These are phyloP conservation scores for Tetragonia tetragonoides DNA, from an alignment of 148 eudicot species.

Conservation along the genomic window DNA sequence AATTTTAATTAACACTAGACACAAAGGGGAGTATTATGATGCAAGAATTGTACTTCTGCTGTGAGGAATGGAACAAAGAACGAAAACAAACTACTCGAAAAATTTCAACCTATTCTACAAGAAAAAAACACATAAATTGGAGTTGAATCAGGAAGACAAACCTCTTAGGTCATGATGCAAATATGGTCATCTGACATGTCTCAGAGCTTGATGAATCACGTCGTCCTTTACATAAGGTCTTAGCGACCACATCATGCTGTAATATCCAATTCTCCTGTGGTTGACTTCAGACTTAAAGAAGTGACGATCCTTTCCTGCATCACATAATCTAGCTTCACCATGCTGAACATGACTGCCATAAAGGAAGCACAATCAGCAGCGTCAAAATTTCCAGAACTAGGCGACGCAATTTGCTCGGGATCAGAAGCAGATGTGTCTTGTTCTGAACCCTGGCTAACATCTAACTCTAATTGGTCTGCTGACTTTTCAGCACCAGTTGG, in stretches of 20 bases:
- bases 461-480: constrained; percentile 8
- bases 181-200: constrained; percentile 26
- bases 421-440: constrained; percentile 14
- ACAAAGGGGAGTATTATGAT: no score
- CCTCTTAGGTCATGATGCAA: not conserved
- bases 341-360: constrained; percentile 37
- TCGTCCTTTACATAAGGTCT: constrained; percentile 67
- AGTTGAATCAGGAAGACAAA: no score
- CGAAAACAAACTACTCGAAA: no score
- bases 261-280: constrained; percentile 59
- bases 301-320: constrained; percentile 62
- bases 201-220: constrained; percentile 56
- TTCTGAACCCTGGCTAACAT: constrained; percentile 17
- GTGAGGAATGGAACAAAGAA: no score
- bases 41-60: no score
- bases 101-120: no score
- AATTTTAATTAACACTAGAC: no score
- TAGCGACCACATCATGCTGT: constrained; percentile 76
- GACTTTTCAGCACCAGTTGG: constrained; percentile 14
- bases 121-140: no score
- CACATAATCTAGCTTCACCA: constrained; percentile 62
- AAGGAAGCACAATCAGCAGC: constrained; percentile 28
- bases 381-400: not conserved
- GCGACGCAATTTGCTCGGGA: constrained; percentile 12
- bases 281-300: constrained; percentile 47